A percentile compares a stretch with the other conserved stretches of the same genome.
phyloP scores from a whole-genome alignment of 116 monocot species.

The Posidonia oceanica region DNA sequence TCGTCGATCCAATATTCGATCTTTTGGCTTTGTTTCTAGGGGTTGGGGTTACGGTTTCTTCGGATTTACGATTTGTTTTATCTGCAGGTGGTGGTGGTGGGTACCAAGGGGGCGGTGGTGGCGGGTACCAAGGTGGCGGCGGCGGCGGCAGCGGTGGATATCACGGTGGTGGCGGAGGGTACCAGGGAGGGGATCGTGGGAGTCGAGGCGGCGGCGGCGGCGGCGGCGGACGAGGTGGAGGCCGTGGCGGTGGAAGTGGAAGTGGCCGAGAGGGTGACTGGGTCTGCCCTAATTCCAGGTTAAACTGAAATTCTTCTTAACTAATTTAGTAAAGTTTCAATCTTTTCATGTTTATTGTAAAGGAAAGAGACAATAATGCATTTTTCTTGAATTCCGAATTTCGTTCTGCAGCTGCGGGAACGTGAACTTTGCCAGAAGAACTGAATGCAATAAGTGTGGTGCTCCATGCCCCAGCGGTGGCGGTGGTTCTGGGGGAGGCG shows the following conservation, averaged over 20 bases:
- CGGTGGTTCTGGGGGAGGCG: slow-evolving; percentile 18
- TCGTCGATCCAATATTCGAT: too few species aligned
- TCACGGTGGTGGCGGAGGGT: slow-evolving; percentile 17
- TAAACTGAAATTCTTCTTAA: not conserved
- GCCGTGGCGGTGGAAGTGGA: slow-evolving; percentile 15
- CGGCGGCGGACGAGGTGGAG: slow-evolving; percentile 6
- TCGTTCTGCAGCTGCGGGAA: slow-evolving; percentile 68
- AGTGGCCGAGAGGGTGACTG: slow-evolving; percentile 94
- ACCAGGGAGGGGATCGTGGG: slow-evolving; percentile 12
- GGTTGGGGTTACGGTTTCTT: slow-evolving; percentile 4
- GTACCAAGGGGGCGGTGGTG: slow-evolving; percentile 14
- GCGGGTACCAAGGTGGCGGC: slow-evolving; percentile 12
- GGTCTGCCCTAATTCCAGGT: slow-evolving; percentile 87
- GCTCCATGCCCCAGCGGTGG: slow-evolving; percentile 45
- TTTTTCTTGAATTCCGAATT: not conserved
- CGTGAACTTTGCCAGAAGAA: slow-evolving; percentile 84
- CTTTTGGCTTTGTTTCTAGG: not conserved
- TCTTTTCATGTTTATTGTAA: not conserved
- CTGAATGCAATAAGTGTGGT: slow-evolving; percentile 91
- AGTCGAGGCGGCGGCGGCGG: slow-evolving; percentile 10
- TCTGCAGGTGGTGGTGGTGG: slow-evolving; percentile 17
- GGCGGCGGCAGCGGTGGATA: slow-evolving; percentile 14
- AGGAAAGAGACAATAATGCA: not conserved
- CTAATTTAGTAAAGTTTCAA: not conserved
- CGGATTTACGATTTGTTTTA: not conserved